phyloP scores from a whole-genome alignment of 163 green algal genomes.

The Coccomyxa subellipsoidea region DNA sequence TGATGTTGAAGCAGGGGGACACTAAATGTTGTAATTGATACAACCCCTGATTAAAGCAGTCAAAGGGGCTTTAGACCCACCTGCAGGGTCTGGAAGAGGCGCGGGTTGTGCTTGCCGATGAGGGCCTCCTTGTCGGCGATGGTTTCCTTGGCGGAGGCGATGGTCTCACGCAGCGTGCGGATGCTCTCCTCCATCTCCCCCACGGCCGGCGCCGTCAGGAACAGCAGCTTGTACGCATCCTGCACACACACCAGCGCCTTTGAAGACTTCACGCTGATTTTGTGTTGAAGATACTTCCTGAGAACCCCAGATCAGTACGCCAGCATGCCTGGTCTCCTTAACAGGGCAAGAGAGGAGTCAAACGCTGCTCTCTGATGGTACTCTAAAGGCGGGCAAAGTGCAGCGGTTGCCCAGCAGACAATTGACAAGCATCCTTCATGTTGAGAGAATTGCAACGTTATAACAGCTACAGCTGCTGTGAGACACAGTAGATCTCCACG shows the following conservation, averaged over 20 bases:
- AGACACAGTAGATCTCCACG: too few species aligned
- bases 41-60: not conserved
- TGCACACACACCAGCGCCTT: too few species aligned
- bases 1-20: not conserved
- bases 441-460: not conserved
- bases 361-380: not conserved
- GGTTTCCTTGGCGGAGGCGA: slow-evolving; percentile 32
- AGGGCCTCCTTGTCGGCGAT: slow-evolving; percentile 49
- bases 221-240: slow-evolving; percentile 41
- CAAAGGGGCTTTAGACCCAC: not conserved
- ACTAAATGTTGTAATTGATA: not conserved
- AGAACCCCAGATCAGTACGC: not conserved
- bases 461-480: not conserved
- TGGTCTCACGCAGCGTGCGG: slow-evolving; percentile 47
- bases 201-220: slow-evolving; percentile 32
- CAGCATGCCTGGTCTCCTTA: not conserved
- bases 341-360: slow-evolving; percentile 8
- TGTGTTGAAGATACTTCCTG: not conserved
- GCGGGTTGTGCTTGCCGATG: slow-evolving; percentile 54
- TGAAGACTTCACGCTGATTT: not conserved
- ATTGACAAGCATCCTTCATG: too few species aligned
- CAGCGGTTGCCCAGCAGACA: slow-evolving; percentile 2
- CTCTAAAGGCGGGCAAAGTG: not conserved
- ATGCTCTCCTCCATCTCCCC: slow-evolving; percentile 40
- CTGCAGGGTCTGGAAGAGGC: slow-evolving; percentile 36